Evolutionary conservation across 2,329 filamentous ascomycete species (phyloP).

Genomic region (Scolecobasidium constrictum): DNA sequence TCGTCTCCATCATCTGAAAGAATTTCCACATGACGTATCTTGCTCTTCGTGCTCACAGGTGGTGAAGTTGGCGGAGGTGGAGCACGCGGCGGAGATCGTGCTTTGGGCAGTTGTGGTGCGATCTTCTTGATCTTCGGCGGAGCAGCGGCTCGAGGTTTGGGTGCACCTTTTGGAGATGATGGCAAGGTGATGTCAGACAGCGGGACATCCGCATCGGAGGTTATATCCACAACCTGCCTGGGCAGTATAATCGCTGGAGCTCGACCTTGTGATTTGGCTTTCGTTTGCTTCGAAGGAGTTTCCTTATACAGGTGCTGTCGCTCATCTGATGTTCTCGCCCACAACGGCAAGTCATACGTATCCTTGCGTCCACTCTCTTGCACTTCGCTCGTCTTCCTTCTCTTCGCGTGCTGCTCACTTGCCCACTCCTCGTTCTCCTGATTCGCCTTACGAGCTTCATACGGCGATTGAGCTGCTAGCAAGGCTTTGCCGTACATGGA

Average conservation of each 20-base stretch:
- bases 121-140: too few relatives aligned
- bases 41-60: slow-evolving; percentile 25
- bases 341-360: slow-evolving; percentile 14
- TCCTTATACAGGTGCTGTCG: slow-evolving; percentile 14
- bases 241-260: neutral
- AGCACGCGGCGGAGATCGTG: neutral
- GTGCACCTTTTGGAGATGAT: slow-evolving; percentile 23
- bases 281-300: slow-evolving; percentile 9
- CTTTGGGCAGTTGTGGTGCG: slow-evolving; percentile 14
- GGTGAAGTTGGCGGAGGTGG: slow-evolving; percentile 22
- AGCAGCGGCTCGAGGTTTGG: too few relatives aligned
- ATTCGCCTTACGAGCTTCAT: slow-evolving; percentile 39
- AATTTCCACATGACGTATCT: slow-evolving; percentile 22
- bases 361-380: too few relatives aligned
- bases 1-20: slow-evolving; percentile 8
- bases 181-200: slow-evolving; percentile 1
- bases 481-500: slow-evolving; percentile 52
- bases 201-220: slow-evolving; percentile 13
- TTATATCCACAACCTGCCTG: neutral
- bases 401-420: slow-evolving; percentile 1
- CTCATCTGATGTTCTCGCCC: slow-evolving; percentile 18
- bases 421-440: slow-evolving; percentile 1
- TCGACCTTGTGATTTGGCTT: neutral
- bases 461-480: slow-evolving; percentile 51
- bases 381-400: neutral